Evolutionary conservation across 2,329 filamentous ascomycete genomes (phyloP).

Genomic region (Nothophaeocryptopus gaeumannii): DNA sequence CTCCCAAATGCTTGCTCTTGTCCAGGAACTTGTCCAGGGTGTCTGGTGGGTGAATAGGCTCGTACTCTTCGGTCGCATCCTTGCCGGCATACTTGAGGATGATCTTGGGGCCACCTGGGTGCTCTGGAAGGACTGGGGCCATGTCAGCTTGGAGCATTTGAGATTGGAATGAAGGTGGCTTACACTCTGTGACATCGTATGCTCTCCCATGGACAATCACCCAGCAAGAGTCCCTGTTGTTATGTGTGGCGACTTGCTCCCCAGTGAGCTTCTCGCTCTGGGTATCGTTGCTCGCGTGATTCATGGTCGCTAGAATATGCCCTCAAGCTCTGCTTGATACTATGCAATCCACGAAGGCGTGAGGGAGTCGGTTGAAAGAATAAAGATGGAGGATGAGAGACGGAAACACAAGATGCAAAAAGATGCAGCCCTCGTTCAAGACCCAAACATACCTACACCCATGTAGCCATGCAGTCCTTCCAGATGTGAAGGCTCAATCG

Average conservation of each 20-base stretch:
- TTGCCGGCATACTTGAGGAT: conserved; percentile 96
- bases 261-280: conserved; percentile 41
- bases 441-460: background rate
- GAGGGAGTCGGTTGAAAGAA: conserved; percentile 9
- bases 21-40: conserved; percentile 81
- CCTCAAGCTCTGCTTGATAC: background rate
- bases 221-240: conserved; percentile 81
- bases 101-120: conserved; percentile 85
- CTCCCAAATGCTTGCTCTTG: conserved; percentile 80
- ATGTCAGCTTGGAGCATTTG: background rate
- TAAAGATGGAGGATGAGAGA: conserved; percentile 1
- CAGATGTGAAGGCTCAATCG: conserved; percentile 6
- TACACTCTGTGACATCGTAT: conserved; percentile 62
- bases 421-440: background rate
- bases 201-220: conserved; percentile 79
- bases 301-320: conserved; percentile 37
- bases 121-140: conserved; percentile 47
- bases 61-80: conserved; percentile 88
- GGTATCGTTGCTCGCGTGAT: conserved; percentile 42
- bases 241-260: conserved; percentile 68
- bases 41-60: conserved; percentile 84
- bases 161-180: background rate
- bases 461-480: background rate
- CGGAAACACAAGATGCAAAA: background rate
- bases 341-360: background rate